These are phyloP conservation scores for Margaritispora aquatica DNA, from an alignment of 495 filamentous ascomycete genomes.

Conservation along the genomic window DNA sequence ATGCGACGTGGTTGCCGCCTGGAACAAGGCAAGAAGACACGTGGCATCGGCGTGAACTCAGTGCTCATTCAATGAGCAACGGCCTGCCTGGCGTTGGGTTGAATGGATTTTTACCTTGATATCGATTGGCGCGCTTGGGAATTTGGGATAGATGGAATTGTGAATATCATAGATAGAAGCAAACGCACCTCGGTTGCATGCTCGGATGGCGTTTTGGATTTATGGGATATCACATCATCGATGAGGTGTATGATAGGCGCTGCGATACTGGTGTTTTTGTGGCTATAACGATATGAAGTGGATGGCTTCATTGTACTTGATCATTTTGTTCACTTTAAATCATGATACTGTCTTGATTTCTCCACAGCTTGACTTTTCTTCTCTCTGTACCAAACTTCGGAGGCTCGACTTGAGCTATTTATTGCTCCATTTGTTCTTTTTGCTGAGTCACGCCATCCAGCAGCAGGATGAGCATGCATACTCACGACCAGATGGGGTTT, in stretches of 20 bases:
- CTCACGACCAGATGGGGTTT: no score
- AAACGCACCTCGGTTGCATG: background rate
- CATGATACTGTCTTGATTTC: no score
- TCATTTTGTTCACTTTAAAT: no score
- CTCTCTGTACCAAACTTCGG: no score
- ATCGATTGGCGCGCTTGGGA: background rate
- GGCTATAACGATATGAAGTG: background rate
- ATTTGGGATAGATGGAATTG: background rate
- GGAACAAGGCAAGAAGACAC: conserved; percentile 78
- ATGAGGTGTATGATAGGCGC: background rate
- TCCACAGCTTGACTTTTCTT: no score
- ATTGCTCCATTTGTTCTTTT: no score
- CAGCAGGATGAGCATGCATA: no score
- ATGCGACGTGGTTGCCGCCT: conserved; percentile 58
- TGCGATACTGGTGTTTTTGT: background rate
- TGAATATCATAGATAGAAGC: background rate
- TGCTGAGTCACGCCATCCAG: no score
- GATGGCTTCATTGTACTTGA: no score
- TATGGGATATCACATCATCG: background rate
- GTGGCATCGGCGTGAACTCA: conserved; percentile 54
- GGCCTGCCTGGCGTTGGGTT: background rate
- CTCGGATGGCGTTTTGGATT: background rate
- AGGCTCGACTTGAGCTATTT: no score
- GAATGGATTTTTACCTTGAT: background rate
- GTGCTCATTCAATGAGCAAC: background rate